Evolutionary conservation across 352 stramenopile species (phyloP), one percentile per base, ranked within the genome.

Genomic region (Elongisporangium anandrum): DNA sequence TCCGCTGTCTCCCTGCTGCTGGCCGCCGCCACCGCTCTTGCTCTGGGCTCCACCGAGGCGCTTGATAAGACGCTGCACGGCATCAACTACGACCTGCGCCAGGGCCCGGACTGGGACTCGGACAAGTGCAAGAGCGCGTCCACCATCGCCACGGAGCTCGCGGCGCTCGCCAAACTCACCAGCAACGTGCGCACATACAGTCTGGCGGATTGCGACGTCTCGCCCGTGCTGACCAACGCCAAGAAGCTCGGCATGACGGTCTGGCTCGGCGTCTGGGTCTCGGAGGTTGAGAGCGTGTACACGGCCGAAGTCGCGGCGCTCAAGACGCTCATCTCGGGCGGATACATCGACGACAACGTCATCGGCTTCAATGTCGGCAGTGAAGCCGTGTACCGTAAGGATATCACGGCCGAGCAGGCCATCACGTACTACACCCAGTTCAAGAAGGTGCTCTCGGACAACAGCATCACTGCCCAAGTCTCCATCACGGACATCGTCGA

Each of bases 301-400:
- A 61, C 88, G 21, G 73, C 69, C n/a, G 85, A 94, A 63, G 73
- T 93, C 29, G 61, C 56, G 41, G 70, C 73, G 39, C 75, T 87
- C 65, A 78, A 93, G 63, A 57, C 81, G 64, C 72, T 94, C 50
- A 64, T 93, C 47, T 57, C 29, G 22, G 77, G 68, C 52, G 69
- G 70, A 4, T 66, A 89, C 21, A 88, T 94, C 50, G 85, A 94
- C 77, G 63, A 63, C 29, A 92, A 90, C 60, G 75, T 93, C 45
- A 72, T 93, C n/a, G 85, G 83, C 49, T 85, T 94, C 59, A 92
- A 94, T 57, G 85, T 94, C 41, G 85, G 85, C 48, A 91, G 79
- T 24, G 85, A 94, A 56, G 81, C 83, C 16, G 75, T 94, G 4
- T 94, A 94, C 68, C 83, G 85, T 47, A 72, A 69, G 7, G 85